Evolutionary conservation across 768 basidiomycete genomes (phyloP).

Genomic region (Paxillus rubicundulus): DNA sequence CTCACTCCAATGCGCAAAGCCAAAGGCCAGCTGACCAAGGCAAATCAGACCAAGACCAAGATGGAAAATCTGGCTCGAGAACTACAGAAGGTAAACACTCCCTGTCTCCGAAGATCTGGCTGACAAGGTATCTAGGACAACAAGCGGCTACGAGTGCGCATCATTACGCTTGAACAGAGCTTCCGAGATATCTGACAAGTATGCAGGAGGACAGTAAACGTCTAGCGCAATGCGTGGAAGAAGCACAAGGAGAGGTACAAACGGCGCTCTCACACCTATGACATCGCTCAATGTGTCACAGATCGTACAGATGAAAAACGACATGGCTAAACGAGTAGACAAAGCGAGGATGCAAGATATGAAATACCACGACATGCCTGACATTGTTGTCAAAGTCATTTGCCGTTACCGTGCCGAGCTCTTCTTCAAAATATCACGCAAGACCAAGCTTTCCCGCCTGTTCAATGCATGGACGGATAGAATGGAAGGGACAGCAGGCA

Average conservation of each 20-base stretch:
- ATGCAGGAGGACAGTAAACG: constrained; percentile 82
- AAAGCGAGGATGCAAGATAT: constrained; percentile 75
- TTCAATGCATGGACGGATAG: constrained; percentile 88
- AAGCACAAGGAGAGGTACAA: constrained; percentile 78
- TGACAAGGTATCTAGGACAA: constrained; percentile 61
- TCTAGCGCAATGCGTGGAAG: constrained; percentile 75
- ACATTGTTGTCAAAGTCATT: constrained; percentile 85
- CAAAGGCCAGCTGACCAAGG: constrained; percentile 81
- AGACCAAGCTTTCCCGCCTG: constrained; percentile 78
- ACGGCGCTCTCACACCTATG: neutral
- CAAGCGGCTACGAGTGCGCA: constrained; percentile 76
- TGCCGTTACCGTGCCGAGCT: constrained; percentile 89
- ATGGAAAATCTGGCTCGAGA: constrained; percentile 90
- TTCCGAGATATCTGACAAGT: constrained; percentile 20
- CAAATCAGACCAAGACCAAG: constrained; percentile 84
- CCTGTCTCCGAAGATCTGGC: constrained; percentile 10
- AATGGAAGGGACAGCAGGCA: constrained; percentile 64
- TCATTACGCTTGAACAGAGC: neutral
- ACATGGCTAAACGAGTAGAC: constrained; percentile 77
- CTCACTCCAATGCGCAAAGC: constrained; percentile 42
- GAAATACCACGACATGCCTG: constrained; percentile 84
- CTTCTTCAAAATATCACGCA: constrained; percentile 91
- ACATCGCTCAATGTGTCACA: constrained; percentile 26
- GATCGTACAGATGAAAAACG: constrained; percentile 79
- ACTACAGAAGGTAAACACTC: constrained; percentile 69